phyloP scores from a whole-genome alignment of 176 grass and related monocot species.

The Otatea glauca region DNA sequence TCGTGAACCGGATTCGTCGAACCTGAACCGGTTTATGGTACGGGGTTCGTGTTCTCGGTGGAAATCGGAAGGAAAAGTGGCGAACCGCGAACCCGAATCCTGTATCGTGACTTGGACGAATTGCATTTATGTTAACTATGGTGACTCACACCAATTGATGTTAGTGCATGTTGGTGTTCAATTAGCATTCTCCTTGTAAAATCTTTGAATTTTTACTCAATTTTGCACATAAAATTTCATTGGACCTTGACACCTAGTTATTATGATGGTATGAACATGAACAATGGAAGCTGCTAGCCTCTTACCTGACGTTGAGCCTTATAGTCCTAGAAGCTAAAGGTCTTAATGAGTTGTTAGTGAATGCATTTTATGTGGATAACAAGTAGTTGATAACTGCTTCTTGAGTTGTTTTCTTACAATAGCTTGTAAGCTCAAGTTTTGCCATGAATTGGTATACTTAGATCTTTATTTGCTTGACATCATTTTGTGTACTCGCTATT shows the following conservation, averaged over 20 bases:
- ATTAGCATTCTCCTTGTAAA: background rate
- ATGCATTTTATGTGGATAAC: background rate
- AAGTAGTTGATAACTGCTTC: background rate
- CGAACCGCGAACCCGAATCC: no score
- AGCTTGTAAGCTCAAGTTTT: background rate
- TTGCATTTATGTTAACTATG: no score
- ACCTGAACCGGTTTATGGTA: no score
- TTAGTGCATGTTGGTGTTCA: background rate
- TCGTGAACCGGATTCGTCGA: no score
- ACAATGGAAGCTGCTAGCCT: background rate
- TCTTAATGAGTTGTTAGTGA: constrained; percentile 8
- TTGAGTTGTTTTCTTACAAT: constrained; percentile 36
- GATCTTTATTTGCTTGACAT: constrained; percentile 15
- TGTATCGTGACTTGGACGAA: no score
- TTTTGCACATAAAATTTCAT: background rate
- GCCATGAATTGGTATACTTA: background rate
- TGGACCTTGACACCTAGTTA: background rate
- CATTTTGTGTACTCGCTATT: constrained; percentile 38
- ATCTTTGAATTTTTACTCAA: background rate
- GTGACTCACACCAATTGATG: background rate
- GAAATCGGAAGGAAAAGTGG: no score
- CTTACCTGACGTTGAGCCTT: background rate
- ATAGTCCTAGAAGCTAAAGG: background rate
- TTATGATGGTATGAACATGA: background rate
- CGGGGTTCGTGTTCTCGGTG: no score